Percentiles rank a stretch among this genome's conserved stretches.
Conservation (phyloP, 345 rosid genomes). For the Euphorbia peplus region DNA sequence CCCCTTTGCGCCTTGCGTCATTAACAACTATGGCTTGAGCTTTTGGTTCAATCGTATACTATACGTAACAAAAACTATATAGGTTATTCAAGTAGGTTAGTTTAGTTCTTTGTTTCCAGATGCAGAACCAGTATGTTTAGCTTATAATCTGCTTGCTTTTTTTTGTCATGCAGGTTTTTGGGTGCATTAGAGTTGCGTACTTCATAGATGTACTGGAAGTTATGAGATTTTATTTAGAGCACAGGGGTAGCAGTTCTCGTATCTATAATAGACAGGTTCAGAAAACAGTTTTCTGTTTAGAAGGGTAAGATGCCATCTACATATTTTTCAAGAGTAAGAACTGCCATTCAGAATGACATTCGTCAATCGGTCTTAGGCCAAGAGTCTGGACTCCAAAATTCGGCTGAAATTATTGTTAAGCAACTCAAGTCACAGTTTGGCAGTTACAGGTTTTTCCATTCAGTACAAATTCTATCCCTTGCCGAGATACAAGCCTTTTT, state of each 20-base stretch:
- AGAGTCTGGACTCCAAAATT: constrained; percentile 39
- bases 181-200: constrained; percentile 9
- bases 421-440: constrained; percentile 50
- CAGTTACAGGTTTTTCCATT: constrained; percentile 53
- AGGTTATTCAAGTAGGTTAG: not conserved
- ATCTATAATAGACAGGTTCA: constrained; percentile 20
- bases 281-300: constrained; percentile 26
- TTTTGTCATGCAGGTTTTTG: constrained; percentile 19
- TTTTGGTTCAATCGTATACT: too few species aligned
- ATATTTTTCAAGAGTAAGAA: constrained; percentile 44
- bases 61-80: not conserved
- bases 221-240: constrained; percentile 43
- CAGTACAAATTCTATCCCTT: constrained; percentile 35
- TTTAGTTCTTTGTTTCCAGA: not conserved
- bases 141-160: constrained; percentile 4
- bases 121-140: not conserved
- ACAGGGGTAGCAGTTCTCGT: constrained; percentile 29
- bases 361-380: constrained; percentile 35
- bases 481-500: constrained; percentile 45
- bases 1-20: too few species aligned
- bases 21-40: too few species aligned
- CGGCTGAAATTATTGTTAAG: constrained; percentile 47
- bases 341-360: constrained; percentile 49
- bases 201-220: constrained; percentile 29
- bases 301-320: constrained; percentile 60